Percentiles rank a stretch among this genome's conserved stretches.
These are phyloP conservation scores for Chalara sp. DNA, from an alignment of 2,329 filamentous ascomycete species.

Conservation along the genomic window DNA sequence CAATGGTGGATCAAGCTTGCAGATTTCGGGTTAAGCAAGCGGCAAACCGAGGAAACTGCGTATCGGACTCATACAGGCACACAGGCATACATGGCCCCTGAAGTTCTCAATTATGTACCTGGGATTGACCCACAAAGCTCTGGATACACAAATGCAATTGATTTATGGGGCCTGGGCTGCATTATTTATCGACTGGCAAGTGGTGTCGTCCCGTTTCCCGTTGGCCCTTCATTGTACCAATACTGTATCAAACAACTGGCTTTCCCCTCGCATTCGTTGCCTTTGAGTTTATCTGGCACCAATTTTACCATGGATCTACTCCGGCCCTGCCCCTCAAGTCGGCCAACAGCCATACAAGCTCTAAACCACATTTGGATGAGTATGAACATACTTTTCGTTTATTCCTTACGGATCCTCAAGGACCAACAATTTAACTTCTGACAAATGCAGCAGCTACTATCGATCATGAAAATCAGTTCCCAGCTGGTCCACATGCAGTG, in stretches of 20 bases:
- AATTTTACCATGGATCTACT: conserved; percentile 1
- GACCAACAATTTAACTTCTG: no score
- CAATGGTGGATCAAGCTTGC: conserved; percentile 31
- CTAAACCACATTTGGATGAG: conserved; percentile 3
- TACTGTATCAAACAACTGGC: conserved; percentile 1
- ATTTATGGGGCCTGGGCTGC: conserved; percentile 15
- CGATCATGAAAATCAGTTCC: no score
- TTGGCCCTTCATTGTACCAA: background rate
- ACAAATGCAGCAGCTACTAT: no score
- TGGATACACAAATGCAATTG: conserved; percentile 10
- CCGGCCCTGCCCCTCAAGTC: background rate
- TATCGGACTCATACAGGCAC: conserved; percentile 12
- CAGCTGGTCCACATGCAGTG: no score
- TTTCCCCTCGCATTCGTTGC: background rate
- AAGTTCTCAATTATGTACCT: conserved; percentile 9
- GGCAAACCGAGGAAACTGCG: conserved; percentile 11
- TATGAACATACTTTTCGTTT: no score
- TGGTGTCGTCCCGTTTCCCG: conserved; percentile 7
- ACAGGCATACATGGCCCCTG: conserved; percentile 2
- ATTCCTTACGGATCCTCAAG: no score
- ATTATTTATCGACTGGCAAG: conserved; percentile 6
- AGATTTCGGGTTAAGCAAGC: conserved; percentile 33
- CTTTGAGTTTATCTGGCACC: background rate
- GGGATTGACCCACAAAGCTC: background rate
- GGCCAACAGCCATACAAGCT: background rate